Percentiles rank a stretch among this genome's conserved stretches.
Evolutionary conservation across 2,329 filamentous ascomycete genomes (phyloP).

Genomic region (Diaporthe australafricana): DNA sequence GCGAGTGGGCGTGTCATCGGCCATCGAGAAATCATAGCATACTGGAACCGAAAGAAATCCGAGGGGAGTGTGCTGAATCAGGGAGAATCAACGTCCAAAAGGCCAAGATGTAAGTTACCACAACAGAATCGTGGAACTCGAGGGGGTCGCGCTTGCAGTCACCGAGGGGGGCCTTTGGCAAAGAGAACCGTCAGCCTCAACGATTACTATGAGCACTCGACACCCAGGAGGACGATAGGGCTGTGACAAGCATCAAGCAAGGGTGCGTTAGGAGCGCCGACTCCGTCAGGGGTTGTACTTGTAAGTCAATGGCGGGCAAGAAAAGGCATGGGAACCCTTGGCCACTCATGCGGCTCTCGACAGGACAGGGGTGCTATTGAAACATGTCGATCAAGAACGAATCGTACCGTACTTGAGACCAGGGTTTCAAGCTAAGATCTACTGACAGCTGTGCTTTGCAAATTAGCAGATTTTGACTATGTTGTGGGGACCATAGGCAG

Average conservation of each 20-base stretch:
- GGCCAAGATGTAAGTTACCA: background rate
- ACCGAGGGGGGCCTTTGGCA: background rate
- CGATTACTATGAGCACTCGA: constrained; percentile 1
- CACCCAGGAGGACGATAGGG: background rate
- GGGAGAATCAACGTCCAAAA: background rate
- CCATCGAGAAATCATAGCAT: constrained; percentile 10
- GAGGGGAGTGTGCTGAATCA: background rate
- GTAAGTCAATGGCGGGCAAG: background rate
- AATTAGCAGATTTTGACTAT: background rate
- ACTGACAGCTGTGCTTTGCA: background rate
- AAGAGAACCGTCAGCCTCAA: background rate
- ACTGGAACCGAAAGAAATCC: background rate
- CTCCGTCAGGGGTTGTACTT: background rate
- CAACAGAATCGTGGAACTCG: rapidly evolving
- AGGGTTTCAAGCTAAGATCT: constrained; percentile 27
- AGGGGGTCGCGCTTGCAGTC: background rate
- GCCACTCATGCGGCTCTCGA: constrained; percentile 18
- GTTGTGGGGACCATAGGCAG: background rate
- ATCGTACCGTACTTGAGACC: constrained; percentile 13
- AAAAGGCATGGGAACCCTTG: constrained; percentile 14
- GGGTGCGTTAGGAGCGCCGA: background rate
- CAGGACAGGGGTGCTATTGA: constrained; percentile 8
- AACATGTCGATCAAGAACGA: constrained; percentile 20
- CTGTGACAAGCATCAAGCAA: background rate
- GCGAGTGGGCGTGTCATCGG: constrained; percentile 15